Evolutionary conservation across 352 stramenopile genomes (phyloP).

Genomic region (Phytophthora pseudosyringae): DNA sequence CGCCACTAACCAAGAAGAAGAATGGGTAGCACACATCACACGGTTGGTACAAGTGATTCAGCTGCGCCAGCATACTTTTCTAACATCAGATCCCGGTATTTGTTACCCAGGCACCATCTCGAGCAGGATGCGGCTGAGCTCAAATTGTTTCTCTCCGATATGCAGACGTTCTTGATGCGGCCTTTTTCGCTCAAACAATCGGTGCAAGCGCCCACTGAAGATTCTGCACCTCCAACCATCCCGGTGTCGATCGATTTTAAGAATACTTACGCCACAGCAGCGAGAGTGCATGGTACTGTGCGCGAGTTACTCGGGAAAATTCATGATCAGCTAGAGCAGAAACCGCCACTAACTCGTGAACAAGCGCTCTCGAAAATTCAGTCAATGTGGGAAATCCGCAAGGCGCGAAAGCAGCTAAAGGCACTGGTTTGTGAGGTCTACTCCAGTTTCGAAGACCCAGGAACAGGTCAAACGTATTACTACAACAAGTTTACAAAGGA

Average conservation of each 20-base stretch:
- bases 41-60: constrained; percentile 35
- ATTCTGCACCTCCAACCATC: not conserved
- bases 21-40: constrained; percentile 66
- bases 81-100: not conserved
- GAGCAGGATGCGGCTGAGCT: constrained; percentile 73
- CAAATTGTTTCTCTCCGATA: constrained; percentile 58
- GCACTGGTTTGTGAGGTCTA: constrained; percentile 67
- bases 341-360: constrained; percentile 50
- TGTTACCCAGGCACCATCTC: constrained; percentile 55
- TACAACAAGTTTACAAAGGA: constrained; percentile 78
- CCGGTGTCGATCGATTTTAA: constrained; percentile 51
- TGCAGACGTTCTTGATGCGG: constrained; percentile 40
- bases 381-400: constrained; percentile 74
- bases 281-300: constrained; percentile 50
- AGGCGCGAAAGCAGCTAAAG: constrained; percentile 72
- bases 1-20: constrained; percentile 59
- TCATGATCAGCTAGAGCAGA: constrained; percentile 53
- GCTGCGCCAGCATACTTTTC: not conserved
- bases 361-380: constrained; percentile 76
- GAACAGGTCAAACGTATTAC: constrained; percentile 76
- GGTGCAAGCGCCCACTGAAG: not conserved
- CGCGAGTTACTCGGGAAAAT: constrained; percentile 51
- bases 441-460: constrained; percentile 60
- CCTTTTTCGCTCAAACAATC: constrained; percentile 17
- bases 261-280: constrained; percentile 41